Evolutionary conservation across 352 stramenopile genomes (phyloP), one percentile per base, ranked within the genome.

Genomic region (Hyphochytrium catenoides): DNA sequence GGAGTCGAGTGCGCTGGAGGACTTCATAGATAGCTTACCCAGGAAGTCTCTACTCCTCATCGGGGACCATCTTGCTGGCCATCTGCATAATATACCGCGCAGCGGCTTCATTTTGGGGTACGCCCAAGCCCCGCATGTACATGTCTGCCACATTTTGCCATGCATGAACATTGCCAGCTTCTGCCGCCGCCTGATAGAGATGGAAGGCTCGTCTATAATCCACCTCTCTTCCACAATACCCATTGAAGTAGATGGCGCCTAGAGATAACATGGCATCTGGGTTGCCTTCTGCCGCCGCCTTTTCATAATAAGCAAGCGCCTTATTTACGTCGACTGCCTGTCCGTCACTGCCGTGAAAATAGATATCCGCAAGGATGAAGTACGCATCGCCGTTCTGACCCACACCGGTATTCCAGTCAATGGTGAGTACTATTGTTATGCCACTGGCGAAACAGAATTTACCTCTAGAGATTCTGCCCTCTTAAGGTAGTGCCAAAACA

Each of bases 121-220:
- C 67, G 21, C 69, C 69, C 22, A 56, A 56, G 12, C 69, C 69
- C 12, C 66, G 44, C 16, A 55, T 65, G 44, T 84, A 79, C 69
- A 84, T 84, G 34, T 81, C 69, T 9, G 69, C 69, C 4, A 84
- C 53, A 45, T 81, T 84, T 48, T 84, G 79, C 69, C 69, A 84
- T 4, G 69, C 66, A 41, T 74, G 57, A 55, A 79, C 73, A 27
- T 66, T 82, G 52, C 81, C 51, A 23, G 54, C 57, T 27, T 83
- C 68, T 12, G 69, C 72, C 3, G 72, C 69, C 29, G 74, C 65
- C 46, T 84, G 68, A 45, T 83, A 87, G 45, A 76, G 79, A 40
- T 74, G 36, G 36, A 87, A 82, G 22, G 72, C 72, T 45, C 64
- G 62, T 35, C 70, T 43, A 35, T 58, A 82, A 45, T 84, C 59